phyloP scores from a whole-genome alignment of 225 moss, liverwort and hornwort species.

The Physcomitrium patens region DNA sequence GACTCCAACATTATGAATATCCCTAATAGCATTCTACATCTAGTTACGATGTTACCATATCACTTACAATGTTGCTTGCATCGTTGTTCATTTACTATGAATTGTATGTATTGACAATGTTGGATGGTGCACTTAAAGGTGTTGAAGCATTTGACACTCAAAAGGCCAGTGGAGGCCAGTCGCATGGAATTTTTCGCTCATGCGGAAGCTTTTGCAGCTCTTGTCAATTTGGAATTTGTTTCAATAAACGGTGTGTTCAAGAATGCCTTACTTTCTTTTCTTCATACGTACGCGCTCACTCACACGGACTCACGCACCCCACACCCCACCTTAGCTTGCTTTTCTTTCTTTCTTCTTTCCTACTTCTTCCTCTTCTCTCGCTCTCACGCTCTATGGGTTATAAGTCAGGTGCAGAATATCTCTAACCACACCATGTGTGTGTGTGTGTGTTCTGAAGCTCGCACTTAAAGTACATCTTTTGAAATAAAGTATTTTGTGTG shows the following conservation, averaged over 20 bases:
- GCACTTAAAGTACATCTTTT: background rate
- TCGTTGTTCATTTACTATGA: background rate
- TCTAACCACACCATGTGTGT: background rate
- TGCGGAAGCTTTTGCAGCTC: slow-evolving; percentile 79
- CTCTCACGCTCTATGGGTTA: background rate
- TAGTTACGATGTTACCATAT: background rate
- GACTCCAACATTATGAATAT: background rate
- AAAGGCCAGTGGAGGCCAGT: slow-evolving; percentile 78
- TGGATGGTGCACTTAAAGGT: slow-evolving; percentile 43
- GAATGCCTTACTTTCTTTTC: background rate
- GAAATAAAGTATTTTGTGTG: background rate
- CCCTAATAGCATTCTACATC: background rate
- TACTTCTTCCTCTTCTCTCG: too few relatives aligned
- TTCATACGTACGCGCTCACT: background rate
- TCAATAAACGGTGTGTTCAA: slow-evolving; percentile 60
- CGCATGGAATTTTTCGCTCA: slow-evolving; percentile 86
- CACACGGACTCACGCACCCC: too few relatives aligned
- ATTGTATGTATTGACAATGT: slow-evolving; percentile 12
- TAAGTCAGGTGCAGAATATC: background rate
- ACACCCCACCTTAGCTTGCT: too few relatives aligned
- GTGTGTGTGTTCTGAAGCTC: background rate
- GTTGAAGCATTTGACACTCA: slow-evolving; percentile 76
- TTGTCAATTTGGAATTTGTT: slow-evolving; percentile 82
- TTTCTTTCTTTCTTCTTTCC: too few relatives aligned
- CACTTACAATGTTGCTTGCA: too few relatives aligned